Percentiles rank a stretch among this genome's conserved stretches.
These are phyloP conservation scores for Xylaria hypoxylon DNA, from an alignment of 2,329 filamentous ascomycete species.

Conservation along the genomic window DNA sequence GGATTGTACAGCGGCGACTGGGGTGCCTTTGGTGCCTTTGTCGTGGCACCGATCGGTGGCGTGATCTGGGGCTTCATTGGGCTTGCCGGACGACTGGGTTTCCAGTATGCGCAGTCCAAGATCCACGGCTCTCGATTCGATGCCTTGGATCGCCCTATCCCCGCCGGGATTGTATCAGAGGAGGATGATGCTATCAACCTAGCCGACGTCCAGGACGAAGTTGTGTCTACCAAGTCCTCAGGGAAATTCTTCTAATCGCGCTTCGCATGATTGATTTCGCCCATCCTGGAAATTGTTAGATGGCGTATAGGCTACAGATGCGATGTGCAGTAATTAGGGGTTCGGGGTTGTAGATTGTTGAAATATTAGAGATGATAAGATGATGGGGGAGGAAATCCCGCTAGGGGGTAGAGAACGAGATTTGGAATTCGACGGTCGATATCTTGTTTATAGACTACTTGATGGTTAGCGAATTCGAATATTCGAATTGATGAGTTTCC, in stretches of 20 bases:
- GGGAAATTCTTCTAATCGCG: constrained; percentile 66
- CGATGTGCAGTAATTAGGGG: not conserved
- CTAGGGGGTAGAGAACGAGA: not conserved
- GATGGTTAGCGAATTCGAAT: constrained; percentile 1
- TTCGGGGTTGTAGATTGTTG: not conserved
- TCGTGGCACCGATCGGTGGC: constrained; percentile 81
- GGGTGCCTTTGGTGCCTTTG: constrained; percentile 85
- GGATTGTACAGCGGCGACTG: constrained; percentile 83
- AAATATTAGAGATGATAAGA: not conserved
- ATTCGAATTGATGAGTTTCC: not conserved
- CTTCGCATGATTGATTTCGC: not conserved
- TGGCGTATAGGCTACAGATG: not conserved
- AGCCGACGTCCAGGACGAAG: constrained; percentile 49
- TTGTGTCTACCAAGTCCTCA: constrained; percentile 52
- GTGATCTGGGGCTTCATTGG: constrained; percentile 77
- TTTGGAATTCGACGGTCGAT: constrained; percentile 1
- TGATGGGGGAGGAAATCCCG: not conserved
- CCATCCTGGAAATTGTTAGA: not conserved
- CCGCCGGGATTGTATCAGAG: constrained; percentile 35
- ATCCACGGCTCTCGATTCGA: constrained; percentile 71
- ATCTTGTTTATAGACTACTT: not conserved
- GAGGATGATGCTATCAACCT: constrained; percentile 46
- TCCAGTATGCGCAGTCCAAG: constrained; percentile 69
- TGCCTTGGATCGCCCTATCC: constrained; percentile 69
- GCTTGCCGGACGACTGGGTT: constrained; percentile 67